A percentile compares a stretch with the other conserved stretches of the same genome.
Evolutionary conservation across 441 rosid genomes (phyloP).

Genomic region (Pelargonium citronellum): DNA sequence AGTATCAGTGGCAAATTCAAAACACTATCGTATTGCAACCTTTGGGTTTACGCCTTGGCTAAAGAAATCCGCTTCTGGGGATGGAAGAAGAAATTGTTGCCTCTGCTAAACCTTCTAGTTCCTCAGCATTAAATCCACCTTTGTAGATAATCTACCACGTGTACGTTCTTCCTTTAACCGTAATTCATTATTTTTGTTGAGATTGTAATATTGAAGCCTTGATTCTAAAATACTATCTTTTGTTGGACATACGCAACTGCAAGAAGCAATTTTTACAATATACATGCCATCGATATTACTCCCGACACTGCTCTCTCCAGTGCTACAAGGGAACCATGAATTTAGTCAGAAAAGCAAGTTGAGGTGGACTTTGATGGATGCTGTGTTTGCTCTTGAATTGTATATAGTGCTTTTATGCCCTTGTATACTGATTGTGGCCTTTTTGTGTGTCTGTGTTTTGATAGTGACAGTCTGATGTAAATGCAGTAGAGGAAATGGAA

Average conservation of each 20-base stretch:
- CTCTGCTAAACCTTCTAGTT: constrained; percentile 36
- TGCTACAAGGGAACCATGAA: constrained; percentile 53
- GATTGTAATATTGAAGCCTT: neutral
- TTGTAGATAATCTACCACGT: constrained; percentile 64
- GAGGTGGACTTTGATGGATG: neutral
- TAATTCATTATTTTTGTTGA: neutral
- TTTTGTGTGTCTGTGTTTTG: neutral
- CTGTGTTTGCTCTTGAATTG: neutral
- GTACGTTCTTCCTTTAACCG: constrained; percentile 24
- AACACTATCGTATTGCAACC: too few species aligned
- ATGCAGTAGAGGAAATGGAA: constrained; percentile 63
- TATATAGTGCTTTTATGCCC: neutral
- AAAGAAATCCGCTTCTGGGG: neutral
- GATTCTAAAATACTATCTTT: neutral
- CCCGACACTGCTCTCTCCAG: constrained; percentile 72
- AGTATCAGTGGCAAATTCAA: too few species aligned
- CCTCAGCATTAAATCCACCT: constrained; percentile 48
- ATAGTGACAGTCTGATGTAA: constrained; percentile 65
- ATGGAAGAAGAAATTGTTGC: constrained; percentile 39
- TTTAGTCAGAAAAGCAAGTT: neutral
- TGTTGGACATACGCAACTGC: constrained; percentile 33
- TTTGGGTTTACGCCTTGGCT: too few species aligned
- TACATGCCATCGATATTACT: constrained; percentile 89
- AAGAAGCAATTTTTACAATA: constrained; percentile 88
- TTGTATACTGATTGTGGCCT: neutral